Evolutionary conservation across 2,329 filamentous ascomycete species (phyloP).

Genomic region (Colletotrichum chrysophilum): DNA sequence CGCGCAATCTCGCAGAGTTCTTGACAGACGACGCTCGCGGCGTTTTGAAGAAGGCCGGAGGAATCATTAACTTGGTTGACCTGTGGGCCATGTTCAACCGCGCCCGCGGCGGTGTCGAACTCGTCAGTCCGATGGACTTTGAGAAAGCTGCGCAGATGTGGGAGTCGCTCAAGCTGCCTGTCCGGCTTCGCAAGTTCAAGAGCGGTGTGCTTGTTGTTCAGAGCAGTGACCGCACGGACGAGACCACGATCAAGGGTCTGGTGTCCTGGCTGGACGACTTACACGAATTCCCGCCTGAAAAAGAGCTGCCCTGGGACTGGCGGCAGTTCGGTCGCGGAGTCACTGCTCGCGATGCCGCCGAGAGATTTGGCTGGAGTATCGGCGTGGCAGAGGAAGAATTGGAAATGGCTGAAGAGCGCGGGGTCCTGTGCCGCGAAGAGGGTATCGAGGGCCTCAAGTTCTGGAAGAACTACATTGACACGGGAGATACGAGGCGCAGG

Average conservation of each 20-base stretch:
- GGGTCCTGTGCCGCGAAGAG: constrained; percentile 87
- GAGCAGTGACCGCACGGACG: constrained; percentile 84
- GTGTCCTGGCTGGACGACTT: constrained; percentile 79
- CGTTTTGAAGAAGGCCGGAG: constrained; percentile 79
- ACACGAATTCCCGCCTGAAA: constrained; percentile 67
- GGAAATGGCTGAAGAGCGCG: constrained; percentile 94
- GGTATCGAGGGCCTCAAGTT: constrained; percentile 90
- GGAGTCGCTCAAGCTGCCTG: constrained; percentile 85
- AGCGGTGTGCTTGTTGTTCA: constrained; percentile 96
- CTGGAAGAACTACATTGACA: constrained; percentile 81
- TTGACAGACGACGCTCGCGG: constrained; percentile 84
- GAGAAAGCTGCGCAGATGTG: constrained; percentile 88
- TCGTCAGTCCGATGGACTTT: constrained; percentile 91
- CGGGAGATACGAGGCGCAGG: constrained; percentile 39
- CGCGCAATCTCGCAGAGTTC: constrained; percentile 86
- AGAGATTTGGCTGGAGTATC: constrained; percentile 95
- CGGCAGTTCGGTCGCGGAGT: constrained; percentile 80
- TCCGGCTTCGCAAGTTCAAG: constrained; percentile 87
- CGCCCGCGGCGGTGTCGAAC: constrained; percentile 88
- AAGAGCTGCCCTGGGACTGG: constrained; percentile 78
- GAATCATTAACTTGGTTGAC: constrained; percentile 88
- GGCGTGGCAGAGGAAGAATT: constrained; percentile 95
- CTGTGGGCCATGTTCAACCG: constrained; percentile 96
- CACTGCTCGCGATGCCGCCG: constrained; percentile 87
- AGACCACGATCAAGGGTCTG: constrained; percentile 81